Conservation (phyloP, 768 basidiomycete genomes). For the Boletus sp. region DNA sequence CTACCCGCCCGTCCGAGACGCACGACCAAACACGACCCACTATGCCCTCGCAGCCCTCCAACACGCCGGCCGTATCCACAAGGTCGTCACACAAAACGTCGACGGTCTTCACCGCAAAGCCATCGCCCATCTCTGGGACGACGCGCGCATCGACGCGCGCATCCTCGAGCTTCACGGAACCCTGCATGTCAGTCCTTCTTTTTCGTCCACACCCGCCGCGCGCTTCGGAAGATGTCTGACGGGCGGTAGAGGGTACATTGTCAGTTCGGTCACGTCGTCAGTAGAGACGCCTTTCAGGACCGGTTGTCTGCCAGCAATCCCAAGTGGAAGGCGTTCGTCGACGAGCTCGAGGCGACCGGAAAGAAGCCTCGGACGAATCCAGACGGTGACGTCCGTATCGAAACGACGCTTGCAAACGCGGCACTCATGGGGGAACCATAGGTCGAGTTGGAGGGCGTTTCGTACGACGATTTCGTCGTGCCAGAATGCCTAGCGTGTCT, state of each 20-base stretch:
- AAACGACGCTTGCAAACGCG: not conserved
- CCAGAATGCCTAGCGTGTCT: constrained; percentile 75
- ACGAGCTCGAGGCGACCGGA: constrained; percentile 59
- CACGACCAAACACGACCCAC: constrained; percentile 87
- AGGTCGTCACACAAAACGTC: constrained; percentile 87
- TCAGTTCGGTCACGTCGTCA: constrained; percentile 63
- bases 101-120: constrained; percentile 92
- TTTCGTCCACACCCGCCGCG: not conserved
- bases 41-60: constrained; percentile 83
- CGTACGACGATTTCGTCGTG: constrained; percentile 74
- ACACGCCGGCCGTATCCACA: constrained; percentile 55
- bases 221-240: constrained; percentile 12
- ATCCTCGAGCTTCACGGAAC: constrained; percentile 90
- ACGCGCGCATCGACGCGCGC: constrained; percentile 33
- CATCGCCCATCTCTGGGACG: constrained; percentile 44
- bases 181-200: constrained; percentile 58
- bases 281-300: constrained; percentile 70
- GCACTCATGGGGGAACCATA: constrained; percentile 25
- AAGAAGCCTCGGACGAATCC: constrained; percentile 78
- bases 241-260: constrained; percentile 66
- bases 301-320: constrained; percentile 75
- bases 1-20: constrained; percentile 82
- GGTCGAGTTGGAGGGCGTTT: constrained; percentile 79
- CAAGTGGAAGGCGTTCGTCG: constrained; percentile 67
- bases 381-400: constrained; percentile 77